Conservation (phyloP, 2,329 filamentous ascomycete genomes). For the Fusarium sp. region DNA sequence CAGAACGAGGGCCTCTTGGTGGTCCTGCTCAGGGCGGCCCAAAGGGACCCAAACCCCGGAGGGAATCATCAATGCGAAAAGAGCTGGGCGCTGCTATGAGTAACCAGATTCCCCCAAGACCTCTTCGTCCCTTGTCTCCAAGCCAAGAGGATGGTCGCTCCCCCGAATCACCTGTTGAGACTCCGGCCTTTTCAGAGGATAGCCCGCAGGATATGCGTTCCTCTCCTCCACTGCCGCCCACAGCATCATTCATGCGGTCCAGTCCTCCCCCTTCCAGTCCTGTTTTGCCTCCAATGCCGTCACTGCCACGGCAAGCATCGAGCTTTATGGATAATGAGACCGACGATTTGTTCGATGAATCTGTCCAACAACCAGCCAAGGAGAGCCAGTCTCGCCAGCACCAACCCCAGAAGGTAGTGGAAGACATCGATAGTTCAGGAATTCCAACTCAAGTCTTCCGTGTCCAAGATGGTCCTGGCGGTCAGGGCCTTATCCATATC, state of each 20-base stretch:
- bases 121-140: constrained; percentile 56
- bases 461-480: constrained; percentile 52
- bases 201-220: constrained; percentile 89
- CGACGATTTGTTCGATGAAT: constrained; percentile 76
- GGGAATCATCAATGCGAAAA: constrained; percentile 69
- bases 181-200: constrained; percentile 67
- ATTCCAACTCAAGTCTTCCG: constrained; percentile 60
- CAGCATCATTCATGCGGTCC: constrained; percentile 65
- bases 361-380: constrained; percentile 59
- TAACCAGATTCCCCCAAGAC: constrained; percentile 56
- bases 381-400: constrained; percentile 47
- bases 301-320: constrained; percentile 76
- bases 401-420: constrained; percentile 37
- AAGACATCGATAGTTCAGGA: constrained; percentile 52
- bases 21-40: constrained; percentile 48
- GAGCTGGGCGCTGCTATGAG: constrained; percentile 62
- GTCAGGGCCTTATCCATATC: constrained; percentile 53
- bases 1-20: constrained; percentile 57
- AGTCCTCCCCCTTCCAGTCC: constrained; percentile 85
- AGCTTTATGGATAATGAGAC: constrained; percentile 87
- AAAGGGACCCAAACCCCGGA: constrained; percentile 59
- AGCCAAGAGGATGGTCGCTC: constrained; percentile 65
- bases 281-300: constrained; percentile 72
- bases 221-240: constrained; percentile 84
- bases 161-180: constrained; percentile 65